These are phyloP conservation scores for Beauveria medogensis DNA, from an alignment of 2,329 filamentous ascomycete species.

Conservation along the genomic window DNA sequence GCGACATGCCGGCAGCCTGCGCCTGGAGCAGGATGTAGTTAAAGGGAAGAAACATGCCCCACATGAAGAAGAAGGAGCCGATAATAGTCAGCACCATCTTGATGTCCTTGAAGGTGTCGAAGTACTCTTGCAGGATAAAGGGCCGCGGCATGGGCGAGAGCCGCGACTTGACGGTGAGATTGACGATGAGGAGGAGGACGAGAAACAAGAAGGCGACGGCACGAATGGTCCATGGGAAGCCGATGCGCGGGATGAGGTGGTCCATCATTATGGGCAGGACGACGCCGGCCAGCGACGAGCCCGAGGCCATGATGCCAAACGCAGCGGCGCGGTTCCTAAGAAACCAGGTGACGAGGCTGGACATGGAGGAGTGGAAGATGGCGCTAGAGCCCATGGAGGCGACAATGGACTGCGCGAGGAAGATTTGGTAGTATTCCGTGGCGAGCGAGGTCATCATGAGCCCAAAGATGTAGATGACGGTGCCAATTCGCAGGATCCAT, in stretches of 20 bases:
- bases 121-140: slow-evolving; percentile 39
- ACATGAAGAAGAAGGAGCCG: slow-evolving; percentile 47
- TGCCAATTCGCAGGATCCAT: slow-evolving; percentile 45
- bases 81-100: slow-evolving; percentile 34
- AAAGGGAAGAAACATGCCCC: slow-evolving; percentile 47
- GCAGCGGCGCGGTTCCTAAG: slow-evolving; percentile 41
- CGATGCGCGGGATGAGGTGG: slow-evolving; percentile 39
- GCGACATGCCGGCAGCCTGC: slow-evolving; percentile 32
- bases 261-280: slow-evolving; percentile 54
- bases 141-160: slow-evolving; percentile 37
- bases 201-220: slow-evolving; percentile 39
- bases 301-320: slow-evolving; percentile 44
- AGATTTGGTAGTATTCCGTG: slow-evolving; percentile 35
- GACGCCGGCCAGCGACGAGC: slow-evolving; percentile 46
- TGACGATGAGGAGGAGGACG: slow-evolving; percentile 25
- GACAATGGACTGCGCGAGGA: slow-evolving; percentile 35
- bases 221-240: slow-evolving; percentile 42
- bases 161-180: slow-evolving; percentile 30
- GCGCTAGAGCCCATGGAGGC: slow-evolving; percentile 33
- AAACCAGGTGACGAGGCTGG: slow-evolving; percentile 43
- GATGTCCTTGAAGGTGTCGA: slow-evolving; percentile 37
- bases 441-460: slow-evolving; percentile 56
- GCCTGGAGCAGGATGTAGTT: slow-evolving; percentile 45
- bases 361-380: slow-evolving; percentile 36
- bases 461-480: slow-evolving; percentile 51